These are phyloP conservation scores for Talaromyces sp. DNA, from an alignment of 2,329 filamentous ascomycete species.

Conservation along the genomic window DNA sequence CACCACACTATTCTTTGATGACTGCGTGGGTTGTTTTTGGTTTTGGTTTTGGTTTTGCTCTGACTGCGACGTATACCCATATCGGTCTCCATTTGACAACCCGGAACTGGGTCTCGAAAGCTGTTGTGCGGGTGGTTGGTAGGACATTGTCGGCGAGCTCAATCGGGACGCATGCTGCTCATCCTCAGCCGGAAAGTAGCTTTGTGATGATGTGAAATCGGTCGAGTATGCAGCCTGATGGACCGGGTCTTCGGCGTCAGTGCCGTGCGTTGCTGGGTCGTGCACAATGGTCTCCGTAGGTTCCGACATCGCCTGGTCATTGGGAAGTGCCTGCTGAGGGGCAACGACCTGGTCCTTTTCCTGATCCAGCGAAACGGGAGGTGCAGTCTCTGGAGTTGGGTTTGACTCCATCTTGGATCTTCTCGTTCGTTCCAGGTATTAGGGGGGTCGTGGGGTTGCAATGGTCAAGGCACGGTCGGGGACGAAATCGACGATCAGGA, in stretches of 20 bases:
- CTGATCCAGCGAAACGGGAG: neutral
- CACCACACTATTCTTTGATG: conserved; percentile 64
- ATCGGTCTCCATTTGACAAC: conserved; percentile 42
- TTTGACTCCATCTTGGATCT: conserved; percentile 6
- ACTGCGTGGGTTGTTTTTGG: conserved; percentile 37
- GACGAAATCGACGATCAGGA: neutral
- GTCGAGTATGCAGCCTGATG: conserved; percentile 33
- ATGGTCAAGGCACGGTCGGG: neutral
- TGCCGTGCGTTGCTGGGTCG: conserved; percentile 22
- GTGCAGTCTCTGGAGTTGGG: conserved; percentile 4
- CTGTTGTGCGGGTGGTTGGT: conserved; percentile 35
- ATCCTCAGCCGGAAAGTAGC: conserved; percentile 36
- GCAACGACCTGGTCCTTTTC: neutral
- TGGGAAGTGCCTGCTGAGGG: neutral
- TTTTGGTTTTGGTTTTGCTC: conserved; percentile 41
- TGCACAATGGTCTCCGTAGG: conserved; percentile 5
- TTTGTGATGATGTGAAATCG: conserved; percentile 36
- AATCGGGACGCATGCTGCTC: conserved; percentile 44
- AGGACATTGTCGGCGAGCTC: conserved; percentile 35
- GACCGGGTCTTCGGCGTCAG: conserved; percentile 42
- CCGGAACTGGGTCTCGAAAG: conserved; percentile 47
- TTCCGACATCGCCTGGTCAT: conserved; percentile 1
- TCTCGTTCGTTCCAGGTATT: neutral
- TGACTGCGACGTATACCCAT: conserved; percentile 44
- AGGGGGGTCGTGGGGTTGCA: neutral